A percentile compares a stretch with the other conserved stretches of the same genome.
phyloP scores from a whole-genome alignment of 2,329 filamentous ascomycete species.

The Metarhizium brunneum region DNA sequence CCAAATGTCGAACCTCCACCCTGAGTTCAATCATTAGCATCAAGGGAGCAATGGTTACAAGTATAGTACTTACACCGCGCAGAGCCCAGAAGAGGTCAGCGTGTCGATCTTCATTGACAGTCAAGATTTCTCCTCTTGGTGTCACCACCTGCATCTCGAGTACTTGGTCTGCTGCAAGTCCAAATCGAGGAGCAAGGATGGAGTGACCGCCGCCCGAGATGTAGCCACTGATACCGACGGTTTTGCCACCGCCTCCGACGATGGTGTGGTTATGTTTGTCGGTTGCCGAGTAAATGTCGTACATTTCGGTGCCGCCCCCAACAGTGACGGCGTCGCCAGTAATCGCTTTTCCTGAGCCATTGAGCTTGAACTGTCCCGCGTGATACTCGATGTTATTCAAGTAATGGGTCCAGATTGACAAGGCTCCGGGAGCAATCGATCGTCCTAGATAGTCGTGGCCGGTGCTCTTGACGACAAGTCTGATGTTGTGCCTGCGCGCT shows the following conservation, averaged over 20 bases:
- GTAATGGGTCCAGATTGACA: conserved; percentile 45
- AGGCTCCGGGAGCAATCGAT: conserved; percentile 37
- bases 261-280: conserved; percentile 21
- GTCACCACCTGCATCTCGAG: conserved; percentile 32
- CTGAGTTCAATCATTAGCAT: background rate
- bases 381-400: conserved; percentile 30
- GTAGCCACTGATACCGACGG: too few relatives aligned
- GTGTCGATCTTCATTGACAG: conserved; percentile 22
- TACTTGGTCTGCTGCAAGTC: conserved; percentile 33
- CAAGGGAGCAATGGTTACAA: background rate
- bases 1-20: background rate
- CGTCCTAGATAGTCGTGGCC: conserved; percentile 36
- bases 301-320: conserved; percentile 23
- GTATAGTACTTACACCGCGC: conserved; percentile 18
- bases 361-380: conserved; percentile 30
- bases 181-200: conserved; percentile 27
- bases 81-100: conserved; percentile 28
- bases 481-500: conserved; percentile 33
- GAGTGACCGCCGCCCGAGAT: conserved; percentile 27
- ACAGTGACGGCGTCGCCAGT: conserved; percentile 24
- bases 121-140: conserved; percentile 24
- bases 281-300: conserved; percentile 22
- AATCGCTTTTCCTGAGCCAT: conserved; percentile 11
- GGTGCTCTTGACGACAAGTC: conserved; percentile 30
- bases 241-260: conserved; percentile 9